Evolutionary conservation across 495 filamentous ascomycete species (phyloP).

Genomic region (Aspergillus nanangensis): DNA sequence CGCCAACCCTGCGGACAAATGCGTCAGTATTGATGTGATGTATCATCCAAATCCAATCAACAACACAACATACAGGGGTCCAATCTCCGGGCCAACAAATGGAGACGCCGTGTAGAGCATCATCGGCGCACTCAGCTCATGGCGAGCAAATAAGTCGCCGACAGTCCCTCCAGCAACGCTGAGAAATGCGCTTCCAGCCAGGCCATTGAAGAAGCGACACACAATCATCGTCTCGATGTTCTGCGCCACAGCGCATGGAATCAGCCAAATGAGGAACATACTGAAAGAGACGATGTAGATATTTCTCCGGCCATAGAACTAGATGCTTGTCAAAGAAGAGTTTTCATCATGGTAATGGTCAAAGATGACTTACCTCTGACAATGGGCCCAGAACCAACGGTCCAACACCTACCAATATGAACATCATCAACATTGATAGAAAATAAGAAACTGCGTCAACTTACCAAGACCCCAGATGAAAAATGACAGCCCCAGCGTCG

Average conservation of each 20-base stretch:
- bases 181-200: slow-evolving; percentile 84
- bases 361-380: slow-evolving; percentile 48
- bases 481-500: slow-evolving; percentile 73
- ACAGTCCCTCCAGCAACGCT: slow-evolving; percentile 89
- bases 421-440: slow-evolving; percentile 13
- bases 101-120: slow-evolving; percentile 76
- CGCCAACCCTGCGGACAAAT: slow-evolving; percentile 38
- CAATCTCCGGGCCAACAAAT: slow-evolving; percentile 62
- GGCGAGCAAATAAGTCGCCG: slow-evolving; percentile 76
- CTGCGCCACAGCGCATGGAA: slow-evolving; percentile 81
- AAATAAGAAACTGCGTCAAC: slow-evolving; percentile 17
- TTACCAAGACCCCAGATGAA: slow-evolving; percentile 67
- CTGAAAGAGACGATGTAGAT: slow-evolving; percentile 78
- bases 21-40: no score
- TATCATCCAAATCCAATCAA: no score
- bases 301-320: slow-evolving; percentile 86
- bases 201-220: slow-evolving; percentile 77
- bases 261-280: slow-evolving; percentile 78
- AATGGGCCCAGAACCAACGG: slow-evolving; percentile 67
- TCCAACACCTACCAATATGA: slow-evolving; percentile 49
- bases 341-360: not conserved
- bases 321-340: slow-evolving; percentile 25
- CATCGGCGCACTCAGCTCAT: slow-evolving; percentile 72
- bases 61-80: slow-evolving; percentile 38
- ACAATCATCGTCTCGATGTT: slow-evolving; percentile 83